Percentiles rank a stretch among this genome's conserved stretches.
Conservation (phyloP, 1,284 basidiomycete genomes). For the Trichosporon coremiiforme region DNA sequence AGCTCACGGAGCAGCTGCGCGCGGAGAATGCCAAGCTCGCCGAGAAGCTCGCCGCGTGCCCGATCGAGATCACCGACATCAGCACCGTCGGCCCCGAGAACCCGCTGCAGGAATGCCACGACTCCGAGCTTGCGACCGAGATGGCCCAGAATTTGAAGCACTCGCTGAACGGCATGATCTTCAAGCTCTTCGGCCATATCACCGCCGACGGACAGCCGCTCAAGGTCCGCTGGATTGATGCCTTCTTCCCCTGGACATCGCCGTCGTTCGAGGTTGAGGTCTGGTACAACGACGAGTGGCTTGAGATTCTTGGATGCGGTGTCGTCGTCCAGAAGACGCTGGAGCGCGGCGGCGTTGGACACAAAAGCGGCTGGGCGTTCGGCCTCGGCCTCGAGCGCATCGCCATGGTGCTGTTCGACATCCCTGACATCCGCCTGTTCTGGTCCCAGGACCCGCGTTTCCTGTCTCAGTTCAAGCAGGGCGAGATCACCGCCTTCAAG, state of each 20-base stretch:
- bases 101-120: slow-evolving; percentile 76
- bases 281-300: slow-evolving; percentile 93
- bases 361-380: slow-evolving; percentile 97
- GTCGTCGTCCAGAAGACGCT: slow-evolving; percentile 88
- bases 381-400: slow-evolving; percentile 96
- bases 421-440: slow-evolving; percentile 98
- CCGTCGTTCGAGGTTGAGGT: slow-evolving; percentile 99
- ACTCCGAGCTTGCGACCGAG: slow-evolving; percentile 68
- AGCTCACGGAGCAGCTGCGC: slow-evolving; percentile 38
- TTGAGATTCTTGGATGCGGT: slow-evolving; percentile 93
- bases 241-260: slow-evolving; percentile 96
- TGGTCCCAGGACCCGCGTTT: slow-evolving; percentile 92
- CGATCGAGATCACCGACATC: slow-evolving; percentile 83
- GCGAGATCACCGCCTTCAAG: slow-evolving; percentile 76
- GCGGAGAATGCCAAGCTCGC: slow-evolving; percentile 63
- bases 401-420: slow-evolving; percentile 95
- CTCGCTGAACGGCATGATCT: slow-evolving; percentile 83
- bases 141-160: slow-evolving; percentile 86
- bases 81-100: slow-evolving; percentile 74
- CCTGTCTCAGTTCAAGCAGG: slow-evolving; percentile 76
- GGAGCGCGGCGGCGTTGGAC: slow-evolving; percentile 73
- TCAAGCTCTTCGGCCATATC: slow-evolving; percentile 73
- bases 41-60: slow-evolving; percentile 65
- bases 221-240: slow-evolving; percentile 93
- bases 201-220: slow-evolving; percentile 65